Percentiles rank a stretch among this genome's conserved stretches.
phyloP scores from a whole-genome alignment of 495 filamentous ascomycete genomes.

The Penicillium longicatenatum region DNA sequence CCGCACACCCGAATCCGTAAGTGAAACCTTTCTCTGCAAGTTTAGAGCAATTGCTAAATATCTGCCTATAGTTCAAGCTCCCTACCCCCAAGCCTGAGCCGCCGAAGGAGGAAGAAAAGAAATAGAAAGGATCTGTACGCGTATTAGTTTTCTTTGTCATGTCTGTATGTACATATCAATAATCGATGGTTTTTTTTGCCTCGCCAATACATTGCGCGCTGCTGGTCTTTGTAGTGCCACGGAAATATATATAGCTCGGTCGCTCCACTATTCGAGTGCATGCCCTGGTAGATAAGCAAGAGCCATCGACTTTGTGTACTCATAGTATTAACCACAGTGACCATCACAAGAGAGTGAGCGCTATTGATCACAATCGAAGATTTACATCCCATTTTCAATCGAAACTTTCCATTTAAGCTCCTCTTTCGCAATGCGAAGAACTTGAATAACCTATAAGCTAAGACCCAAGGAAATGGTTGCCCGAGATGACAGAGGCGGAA shows the following conservation, averaged over 20 bases:
- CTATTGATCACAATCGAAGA: too few species aligned
- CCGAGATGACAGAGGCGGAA: conserved; percentile 14
- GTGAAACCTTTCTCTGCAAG: conserved; percentile 9
- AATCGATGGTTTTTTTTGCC: conserved; percentile 33
- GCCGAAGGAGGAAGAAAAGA: conserved; percentile 89
- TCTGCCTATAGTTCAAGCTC: conserved; percentile 69
- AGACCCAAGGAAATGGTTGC: not conserved
- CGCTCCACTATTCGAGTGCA: not conserved
- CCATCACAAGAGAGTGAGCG: too few species aligned
- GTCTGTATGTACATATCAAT: conserved; percentile 51
- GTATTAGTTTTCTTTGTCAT: conserved; percentile 39
- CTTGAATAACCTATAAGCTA: not conserved
- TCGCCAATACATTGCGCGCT: not conserved
- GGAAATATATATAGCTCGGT: not conserved
- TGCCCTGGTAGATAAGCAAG: too few species aligned
- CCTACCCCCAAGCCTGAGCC: conserved; percentile 94
- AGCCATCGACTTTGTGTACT: too few species aligned
- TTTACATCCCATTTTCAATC: not conserved
- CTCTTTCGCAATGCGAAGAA: not conserved
- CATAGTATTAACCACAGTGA: too few species aligned
- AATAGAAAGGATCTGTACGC: conserved; percentile 61
- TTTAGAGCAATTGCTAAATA: conserved; percentile 12
- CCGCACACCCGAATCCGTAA: conserved; percentile 73
- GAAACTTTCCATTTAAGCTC: too few species aligned
- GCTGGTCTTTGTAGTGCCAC: not conserved